These are phyloP conservation scores for Xylariaceae sp. DNA, from an alignment of 2,329 filamentous ascomycete species.

Conservation along the genomic window DNA sequence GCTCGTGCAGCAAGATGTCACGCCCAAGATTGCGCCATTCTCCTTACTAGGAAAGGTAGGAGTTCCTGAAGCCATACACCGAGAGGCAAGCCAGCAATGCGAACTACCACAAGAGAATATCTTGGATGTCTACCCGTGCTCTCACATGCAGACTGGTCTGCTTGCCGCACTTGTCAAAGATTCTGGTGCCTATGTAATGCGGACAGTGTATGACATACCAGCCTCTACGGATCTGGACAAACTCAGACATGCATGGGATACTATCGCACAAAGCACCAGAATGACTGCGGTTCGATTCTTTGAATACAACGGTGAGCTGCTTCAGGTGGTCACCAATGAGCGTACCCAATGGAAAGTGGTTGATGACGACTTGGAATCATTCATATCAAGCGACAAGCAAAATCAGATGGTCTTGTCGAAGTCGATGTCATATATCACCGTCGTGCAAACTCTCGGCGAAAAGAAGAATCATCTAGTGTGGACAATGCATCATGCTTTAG, in stretches of 20 bases:
- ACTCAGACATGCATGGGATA: slow-evolving; percentile 8
- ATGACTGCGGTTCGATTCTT: slow-evolving; percentile 11
- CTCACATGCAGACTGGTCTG: slow-evolving; percentile 31
- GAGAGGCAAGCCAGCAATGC: slow-evolving; percentile 5
- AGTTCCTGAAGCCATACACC: too few relatives aligned
- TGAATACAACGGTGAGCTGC: background rate
- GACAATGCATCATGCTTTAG: slow-evolving; percentile 11
- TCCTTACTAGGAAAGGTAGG: too few relatives aligned
- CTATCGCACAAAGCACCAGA: background rate
- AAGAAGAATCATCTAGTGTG: slow-evolving; percentile 2
- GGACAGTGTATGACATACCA: slow-evolving; percentile 17
- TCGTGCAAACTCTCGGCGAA: too few relatives aligned
- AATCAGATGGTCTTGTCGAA: too few relatives aligned
- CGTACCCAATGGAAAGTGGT: background rate
- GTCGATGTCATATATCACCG: too few relatives aligned
- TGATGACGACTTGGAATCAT: too few relatives aligned
- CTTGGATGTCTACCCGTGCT: slow-evolving; percentile 28
- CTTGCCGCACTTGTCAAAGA: slow-evolving; percentile 23
- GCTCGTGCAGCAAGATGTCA: too few relatives aligned
- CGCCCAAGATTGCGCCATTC: too few relatives aligned
- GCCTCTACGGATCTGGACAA: background rate
- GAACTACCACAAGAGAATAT: slow-evolving; percentile 4
- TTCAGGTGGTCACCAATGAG: slow-evolving; percentile 11
- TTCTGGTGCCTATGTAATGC: slow-evolving; percentile 23
- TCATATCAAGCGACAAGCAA: too few relatives aligned